Evolutionary conservation across 768 basidiomycete genomes (phyloP), one percentile per base, ranked within the genome.

Genomic region (Boletus subcaerulescens): DNA sequence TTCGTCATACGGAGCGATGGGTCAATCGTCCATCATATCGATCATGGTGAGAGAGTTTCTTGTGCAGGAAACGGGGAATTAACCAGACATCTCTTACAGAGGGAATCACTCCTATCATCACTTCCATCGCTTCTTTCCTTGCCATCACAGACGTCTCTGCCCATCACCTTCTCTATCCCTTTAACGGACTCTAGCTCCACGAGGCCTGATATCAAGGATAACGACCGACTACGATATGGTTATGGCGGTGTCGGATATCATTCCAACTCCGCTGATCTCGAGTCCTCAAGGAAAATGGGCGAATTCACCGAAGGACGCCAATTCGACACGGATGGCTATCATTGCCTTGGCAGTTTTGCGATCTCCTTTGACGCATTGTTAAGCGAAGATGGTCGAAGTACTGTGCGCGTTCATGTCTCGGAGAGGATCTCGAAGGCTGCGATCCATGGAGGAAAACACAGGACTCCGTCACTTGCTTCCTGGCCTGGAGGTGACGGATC

Each of bases 81-180:
- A 38, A 69, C 62, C 52, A 43, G 33, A 52, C 29, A 42, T 15
- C 22, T 31, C 36, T 35, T n/a, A 24, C 41, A 65, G 75, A 74
- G 73, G 53, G 76, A 89, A 83, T 87, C 88, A 62, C 79, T 91
- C 44, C 77, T 91, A 42, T 91, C 87, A 62, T 87, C 87, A 3
- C 78, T 91, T 26, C 89, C 89, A 15, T 81, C 84, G 20, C 78
- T 91, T 42, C 78, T 91, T 50, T 85, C 88, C 20, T 76, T 88
- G 73, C 80, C 85, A 47, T 73, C 82, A 57, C 82, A 85, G 57
- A 74, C 78, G 20, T 62, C 80, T 24, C 61, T 83, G 13, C 82
- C 83, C 46, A 77, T 81, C 44, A 76, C 77, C 58, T 83, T 86
- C 66, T 77, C 81, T 24, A 70, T 83, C 53, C 80, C 85, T 24